Base-by-base conservation (phyloP, 1,284 basidiomycete species). In the Coriolopsis trogii region DNA sequence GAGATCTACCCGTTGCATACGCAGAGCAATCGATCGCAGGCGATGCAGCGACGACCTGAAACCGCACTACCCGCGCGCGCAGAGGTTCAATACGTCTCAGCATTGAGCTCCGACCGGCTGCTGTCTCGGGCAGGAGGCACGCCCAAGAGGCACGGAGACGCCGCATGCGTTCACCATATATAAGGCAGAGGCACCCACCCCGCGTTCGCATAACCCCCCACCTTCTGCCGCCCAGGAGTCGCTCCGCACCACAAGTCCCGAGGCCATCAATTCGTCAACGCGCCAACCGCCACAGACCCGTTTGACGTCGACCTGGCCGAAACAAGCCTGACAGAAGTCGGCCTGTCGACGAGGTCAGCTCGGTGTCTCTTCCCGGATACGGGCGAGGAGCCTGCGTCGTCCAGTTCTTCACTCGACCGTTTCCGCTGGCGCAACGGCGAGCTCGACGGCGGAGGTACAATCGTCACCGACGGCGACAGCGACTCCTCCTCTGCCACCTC, bases 341-440 rank as follows among this genome's bases (percentile, higher is more conserved):
- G 37, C 9, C 6, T n/a, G 33, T 53, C 43, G 10, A 20, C 26
- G 13, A 36, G 4, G 21, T 51, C 52, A 6, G 46, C 36, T 10
- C 49, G 46, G 38, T 51, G 40, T 3, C 57, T 44, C 36, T 59
- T 59, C 16, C 53, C 57, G 3, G 53, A 43, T n/a, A 34, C 20
- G 20, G 33, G 33, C 29, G 31, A 29, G 6, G 42, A 46, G 2
- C 30, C 47, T 34, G 46, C 49, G 4, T 55, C 57, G 1, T 58
- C 57, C 20, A 66, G 46, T 42, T 69, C 67, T 26, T 66, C 66
- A 37, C 66, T 68, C 0, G 62, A 60, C 8, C n/a, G 61, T 49
- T 70, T 69, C 42, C 59, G 49, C 38, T 63, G 51, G 29, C 66
- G 47, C 7, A 51, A 20, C 2, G 61, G 59, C 9, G 57, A 49